Base-by-base conservation (phyloP, 164 flowering plant genomes). In the Platanus orientalis region DNA sequence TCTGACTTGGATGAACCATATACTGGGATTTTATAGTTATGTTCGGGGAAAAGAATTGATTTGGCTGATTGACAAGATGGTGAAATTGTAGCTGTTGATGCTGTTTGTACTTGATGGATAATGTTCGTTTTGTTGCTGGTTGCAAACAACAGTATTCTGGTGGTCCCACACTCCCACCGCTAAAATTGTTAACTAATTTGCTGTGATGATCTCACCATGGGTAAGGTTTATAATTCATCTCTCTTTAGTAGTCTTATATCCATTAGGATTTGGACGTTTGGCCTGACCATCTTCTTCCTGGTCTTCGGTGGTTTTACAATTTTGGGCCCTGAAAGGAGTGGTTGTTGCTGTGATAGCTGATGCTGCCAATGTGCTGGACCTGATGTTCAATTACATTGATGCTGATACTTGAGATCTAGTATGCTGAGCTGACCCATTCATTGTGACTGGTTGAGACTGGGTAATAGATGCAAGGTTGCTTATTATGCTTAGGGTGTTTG, bases 1-100 rank as follows among this genome's bases (percentile, higher is more conserved):
- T 20, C 59, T 76, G 63, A 74, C 77, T 71, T 50, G 56, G 60
- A 60, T 75, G 67, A 65, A 75, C 62, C 47, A 61, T 73, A 68
- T 77, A 60, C 64, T 58, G 76, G 70, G 28, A 7, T 83, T 82
- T 78, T 78, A 68, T 85, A 80, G 85, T 73, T 73, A 10, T 76
- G 86, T 63, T 77, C 83, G 82, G 42, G n/a, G 82, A 64, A 71
- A 69, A 56, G 66, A 57, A 49, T 73, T 58, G 61, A 56, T 61
- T 72, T 70, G 62, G 76, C 75, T 61, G 73, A 61, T 69, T 64
- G 69, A 39, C 50, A 54, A 57, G 78, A 63, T 73, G 77, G 61
- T 75, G 76, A 56, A n/a, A n/a, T n/a, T n/a, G 72, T 77, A 42
- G 82, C 73, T 70, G 80, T 61, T 75, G 81, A 68, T 83, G 82